Conservation (phyloP, 176 grass and related monocot genomes). For the Musa beccarii region DNA sequence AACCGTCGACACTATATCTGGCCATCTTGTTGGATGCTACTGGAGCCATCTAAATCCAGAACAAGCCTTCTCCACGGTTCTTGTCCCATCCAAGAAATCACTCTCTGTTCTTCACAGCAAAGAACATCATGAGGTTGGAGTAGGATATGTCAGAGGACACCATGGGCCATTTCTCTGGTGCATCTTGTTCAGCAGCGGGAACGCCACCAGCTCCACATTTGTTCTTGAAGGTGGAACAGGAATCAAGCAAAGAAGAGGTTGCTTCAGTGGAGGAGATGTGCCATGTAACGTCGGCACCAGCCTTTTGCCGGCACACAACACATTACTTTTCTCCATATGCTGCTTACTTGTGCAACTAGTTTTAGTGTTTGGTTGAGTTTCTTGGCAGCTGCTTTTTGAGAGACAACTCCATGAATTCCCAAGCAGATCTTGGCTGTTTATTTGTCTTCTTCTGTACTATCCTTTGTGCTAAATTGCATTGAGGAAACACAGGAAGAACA, state of each 20-base stretch:
- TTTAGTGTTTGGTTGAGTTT: background rate
- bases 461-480: too few species aligned
- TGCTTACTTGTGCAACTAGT: background rate
- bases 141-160: slow-evolving; percentile 33
- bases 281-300: slow-evolving; percentile 31
- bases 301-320: background rate
- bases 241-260: slow-evolving; percentile 61
- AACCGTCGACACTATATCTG: slow-evolving; percentile 54
- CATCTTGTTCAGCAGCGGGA: slow-evolving; percentile 68
- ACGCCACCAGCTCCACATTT: slow-evolving; percentile 45
- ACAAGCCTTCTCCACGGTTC: slow-evolving; percentile 30
- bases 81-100: slow-evolving; percentile 14
- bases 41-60: slow-evolving; percentile 30
- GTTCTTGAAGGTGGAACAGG: slow-evolving; percentile 56
- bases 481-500: too few species aligned
- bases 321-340: background rate
- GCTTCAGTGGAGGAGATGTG: slow-evolving; percentile 50
- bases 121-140: slow-evolving; percentile 67
- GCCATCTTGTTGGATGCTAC: slow-evolving; percentile 48
- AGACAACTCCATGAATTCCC: too few species aligned
- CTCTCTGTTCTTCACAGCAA: slow-evolving; percentile 39
- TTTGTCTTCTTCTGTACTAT: too few species aligned
- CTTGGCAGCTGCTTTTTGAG: too few species aligned
- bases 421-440: too few species aligned
- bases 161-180: slow-evolving; percentile 83